Base-by-base conservation (phyloP, 108 stramenopile genomes). In the Parietichytrium sp. region DNA sequence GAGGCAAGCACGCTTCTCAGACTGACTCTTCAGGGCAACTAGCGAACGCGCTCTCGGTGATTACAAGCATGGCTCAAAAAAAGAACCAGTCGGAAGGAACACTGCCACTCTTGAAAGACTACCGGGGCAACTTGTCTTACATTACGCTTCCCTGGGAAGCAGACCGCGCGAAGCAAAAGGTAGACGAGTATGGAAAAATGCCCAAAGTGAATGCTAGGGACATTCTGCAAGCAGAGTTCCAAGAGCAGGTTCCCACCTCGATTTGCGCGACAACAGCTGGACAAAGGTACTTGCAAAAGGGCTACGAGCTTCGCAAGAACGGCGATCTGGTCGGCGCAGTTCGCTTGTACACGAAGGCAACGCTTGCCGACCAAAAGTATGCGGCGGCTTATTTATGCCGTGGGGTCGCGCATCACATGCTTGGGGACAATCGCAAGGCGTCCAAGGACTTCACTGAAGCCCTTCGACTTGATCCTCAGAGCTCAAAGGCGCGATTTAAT, bases 371-470 rank as follows among this genome's bases (percentile, higher is more conserved):
- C 1, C 29, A 72, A 27, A 33, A 42, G 10, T 72, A 72, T 25
- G 36, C 61, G 3, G 61, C 61, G 20, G 61, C 61, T 6, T 42
- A 72, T 25, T 38, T 72, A 42, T 72, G 61, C 20, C 61, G 61
- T 6, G 61, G 61, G 23, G 61, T 72, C 6, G 61, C 61, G 1
- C 45, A 72, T 20, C 61, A 72, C 42, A 0, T 72, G 61, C 61
- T 72, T 0, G 61, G 61, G 15, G 61, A 72, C 42, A 42, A 72
- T n/a, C 38, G 45, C 0, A 45, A 33, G 33, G 61, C 61, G 3
- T 45, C 45, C 38, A 33, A 72, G 61, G 61, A 72, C 42, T 72
- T 72, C 20, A 72, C 61, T 6, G 38, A 72, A 27, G 36, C 38
- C 42, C 33, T 72, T 15, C 33, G 42, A n/a, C 3, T 72, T 27